phyloP scores from a whole-genome alignment of 805 yeast genomes.

The Myxozyma sirexii region DNA sequence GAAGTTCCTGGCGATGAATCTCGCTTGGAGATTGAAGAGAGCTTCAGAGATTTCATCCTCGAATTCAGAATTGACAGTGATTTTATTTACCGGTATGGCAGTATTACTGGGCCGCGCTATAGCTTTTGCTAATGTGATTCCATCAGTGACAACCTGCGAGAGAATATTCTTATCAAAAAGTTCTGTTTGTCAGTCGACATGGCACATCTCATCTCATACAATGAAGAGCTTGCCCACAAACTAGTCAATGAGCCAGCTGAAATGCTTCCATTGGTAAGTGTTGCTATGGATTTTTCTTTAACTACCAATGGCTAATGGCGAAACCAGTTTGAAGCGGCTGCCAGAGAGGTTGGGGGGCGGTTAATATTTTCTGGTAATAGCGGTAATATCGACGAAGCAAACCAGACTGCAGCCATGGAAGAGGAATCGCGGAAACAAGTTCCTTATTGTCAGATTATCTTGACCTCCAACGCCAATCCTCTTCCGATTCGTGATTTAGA shows the following conservation, averaged over 20 bases:
- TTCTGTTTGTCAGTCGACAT: slow-evolving; percentile 73
- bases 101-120: no score
- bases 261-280: slow-evolving; percentile 30
- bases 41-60: slow-evolving; percentile 74
- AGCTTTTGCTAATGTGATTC: neutral
- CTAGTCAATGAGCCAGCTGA: slow-evolving; percentile 75
- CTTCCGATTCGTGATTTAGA: slow-evolving; percentile 79
- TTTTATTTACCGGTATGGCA: slow-evolving; percentile 61
- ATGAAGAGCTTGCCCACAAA: slow-evolving; percentile 84
- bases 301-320: neutral
- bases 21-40: slow-evolving; percentile 41
- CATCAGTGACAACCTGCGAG: slow-evolving; percentile 79
- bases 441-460: slow-evolving; percentile 81
- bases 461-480: slow-evolving; percentile 70
- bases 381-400: slow-evolving; percentile 20
- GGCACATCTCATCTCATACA: slow-evolving; percentile 83
- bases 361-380: slow-evolving; percentile 44
- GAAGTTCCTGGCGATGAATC: slow-evolving; percentile 62
- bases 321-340: slow-evolving; percentile 40
- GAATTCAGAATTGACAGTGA: slow-evolving; percentile 83
- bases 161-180: slow-evolving; percentile 75
- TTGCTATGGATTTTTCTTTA: slow-evolving; percentile 54
- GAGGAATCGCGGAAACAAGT: slow-evolving; percentile 57
- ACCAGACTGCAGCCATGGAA: slow-evolving; percentile 31
- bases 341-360: slow-evolving; percentile 69